A percentile compares a stretch with the other conserved stretches of the same genome.
Conservation (phyloP, 2,329 filamentous ascomycete species). For the Fusarium torreyae region DNA sequence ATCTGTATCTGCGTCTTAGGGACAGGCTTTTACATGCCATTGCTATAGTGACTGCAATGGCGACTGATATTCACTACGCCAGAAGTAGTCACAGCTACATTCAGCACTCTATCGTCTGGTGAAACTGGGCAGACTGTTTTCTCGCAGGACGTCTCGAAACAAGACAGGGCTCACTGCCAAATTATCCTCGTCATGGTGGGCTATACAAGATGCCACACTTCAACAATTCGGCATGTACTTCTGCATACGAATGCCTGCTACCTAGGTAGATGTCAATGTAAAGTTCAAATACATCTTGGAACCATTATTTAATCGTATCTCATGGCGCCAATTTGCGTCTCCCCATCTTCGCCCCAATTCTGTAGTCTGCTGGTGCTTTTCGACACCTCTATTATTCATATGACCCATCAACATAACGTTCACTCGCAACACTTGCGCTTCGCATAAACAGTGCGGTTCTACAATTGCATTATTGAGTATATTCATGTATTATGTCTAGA, state of each 20-base stretch:
- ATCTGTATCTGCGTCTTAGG: conserved; percentile 85
- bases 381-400: no score
- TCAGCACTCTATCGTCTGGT: conserved; percentile 77
- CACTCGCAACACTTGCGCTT: background rate
- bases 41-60: background rate
- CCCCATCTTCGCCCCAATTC: background rate
- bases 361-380: background rate
- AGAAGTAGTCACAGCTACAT: conserved; percentile 69
- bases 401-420: no score
- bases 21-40: conserved; percentile 60
- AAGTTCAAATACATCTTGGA: background rate
- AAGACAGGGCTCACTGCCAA: no score
- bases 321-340: background rate
- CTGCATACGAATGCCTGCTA: background rate
- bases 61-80: background rate
- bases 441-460: background rate
- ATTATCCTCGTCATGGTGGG: no score
- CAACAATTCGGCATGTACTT: background rate
- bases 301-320: background rate
- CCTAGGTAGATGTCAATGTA: background rate
- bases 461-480: background rate
- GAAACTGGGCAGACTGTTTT: conserved; percentile 64
- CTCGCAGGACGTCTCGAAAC: background rate
- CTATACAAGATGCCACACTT: background rate
- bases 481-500: background rate